phyloP scores from a whole-genome alignment of 805 yeast genomes.

The Isabelozyma pseudorhagii region DNA sequence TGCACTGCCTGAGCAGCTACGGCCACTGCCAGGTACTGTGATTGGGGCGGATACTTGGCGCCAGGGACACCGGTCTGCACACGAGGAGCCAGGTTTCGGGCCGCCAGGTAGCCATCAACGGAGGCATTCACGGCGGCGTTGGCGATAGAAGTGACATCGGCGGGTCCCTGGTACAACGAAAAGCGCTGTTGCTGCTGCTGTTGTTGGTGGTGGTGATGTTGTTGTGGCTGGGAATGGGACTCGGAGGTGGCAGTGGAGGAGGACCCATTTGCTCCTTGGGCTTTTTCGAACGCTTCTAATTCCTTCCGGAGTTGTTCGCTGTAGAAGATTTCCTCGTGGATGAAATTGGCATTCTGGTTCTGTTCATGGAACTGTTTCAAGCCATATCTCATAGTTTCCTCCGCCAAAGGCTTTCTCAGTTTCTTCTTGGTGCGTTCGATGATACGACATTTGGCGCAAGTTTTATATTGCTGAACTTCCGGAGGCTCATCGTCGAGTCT shows the following conservation, averaged over 20 bases:
- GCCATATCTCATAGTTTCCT: constrained; percentile 45
- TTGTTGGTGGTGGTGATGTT: too few species aligned
- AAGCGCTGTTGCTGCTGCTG: not conserved
- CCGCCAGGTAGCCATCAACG: not conserved
- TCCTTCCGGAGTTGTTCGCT: constrained; percentile 1
- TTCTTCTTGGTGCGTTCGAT: constrained; percentile 48
- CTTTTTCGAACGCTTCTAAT: constrained; percentile 1
- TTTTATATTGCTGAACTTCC: constrained; percentile 53
- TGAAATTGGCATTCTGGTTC: constrained; percentile 26
- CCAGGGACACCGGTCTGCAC: constrained; percentile 3
- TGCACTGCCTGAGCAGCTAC: not conserved
- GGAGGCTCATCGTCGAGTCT: constrained; percentile 55
- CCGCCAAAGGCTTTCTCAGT: constrained; percentile 44
- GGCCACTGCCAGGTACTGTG: not conserved
- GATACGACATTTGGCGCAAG: constrained; percentile 57
- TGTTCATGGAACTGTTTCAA: constrained; percentile 44
- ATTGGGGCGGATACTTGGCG: constrained; percentile 5
- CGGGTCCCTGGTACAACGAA: not conserved
- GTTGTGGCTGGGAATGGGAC: not conserved
- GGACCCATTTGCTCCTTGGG: not conserved
- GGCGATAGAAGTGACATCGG: not conserved
- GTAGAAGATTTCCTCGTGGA: constrained; percentile 22
- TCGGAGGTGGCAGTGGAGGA: not conserved
- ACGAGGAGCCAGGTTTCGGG: not conserved
- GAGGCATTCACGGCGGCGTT: constrained; percentile 13